These are phyloP conservation scores for Hypoxylon sp. DNA, from an alignment of 2,329 filamentous ascomycete genomes.

Conservation along the genomic window DNA sequence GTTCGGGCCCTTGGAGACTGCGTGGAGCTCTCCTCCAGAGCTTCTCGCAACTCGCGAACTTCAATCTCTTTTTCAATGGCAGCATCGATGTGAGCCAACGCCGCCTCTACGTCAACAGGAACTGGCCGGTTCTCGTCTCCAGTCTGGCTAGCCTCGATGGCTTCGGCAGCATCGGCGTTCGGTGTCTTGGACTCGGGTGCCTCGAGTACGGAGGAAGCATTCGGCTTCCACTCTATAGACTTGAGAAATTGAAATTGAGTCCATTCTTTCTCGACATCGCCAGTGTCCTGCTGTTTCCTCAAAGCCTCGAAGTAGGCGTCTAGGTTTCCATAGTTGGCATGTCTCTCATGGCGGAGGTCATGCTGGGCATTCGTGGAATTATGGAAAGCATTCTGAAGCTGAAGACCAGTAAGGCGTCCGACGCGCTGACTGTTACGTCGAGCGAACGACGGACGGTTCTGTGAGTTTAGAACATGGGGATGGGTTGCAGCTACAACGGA, in stretches of 20 bases:
- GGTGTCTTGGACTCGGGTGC: constrained; percentile 73
- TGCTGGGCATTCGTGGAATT: constrained; percentile 66
- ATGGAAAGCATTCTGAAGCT: constrained; percentile 85
- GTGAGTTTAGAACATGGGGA: constrained; percentile 80
- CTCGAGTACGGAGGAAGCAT: constrained; percentile 67
- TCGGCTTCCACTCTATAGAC: constrained; percentile 88
- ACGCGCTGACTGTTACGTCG: constrained; percentile 70
- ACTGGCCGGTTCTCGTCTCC: constrained; percentile 56
- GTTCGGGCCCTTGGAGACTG: constrained; percentile 58
- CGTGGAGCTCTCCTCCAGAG: constrained; percentile 49
- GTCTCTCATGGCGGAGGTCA: constrained; percentile 71
- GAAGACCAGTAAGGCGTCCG: constrained; percentile 71
- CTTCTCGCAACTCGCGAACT: constrained; percentile 52
- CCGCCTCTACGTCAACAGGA: constrained; percentile 68
- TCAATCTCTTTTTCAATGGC: constrained; percentile 82
- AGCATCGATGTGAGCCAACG: constrained; percentile 86
- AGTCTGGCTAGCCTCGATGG: constrained; percentile 50
- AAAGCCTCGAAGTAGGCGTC: constrained; percentile 94
- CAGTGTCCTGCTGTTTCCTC: constrained; percentile 72
- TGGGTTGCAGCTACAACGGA: constrained; percentile 96
- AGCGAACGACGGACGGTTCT: constrained; percentile 74
- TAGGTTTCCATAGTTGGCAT: constrained; percentile 74
- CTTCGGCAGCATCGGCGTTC: constrained; percentile 59
- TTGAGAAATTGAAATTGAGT: constrained; percentile 91
- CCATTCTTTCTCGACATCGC: constrained; percentile 84